These are phyloP conservation scores for Phytopythium kandeliae DNA, from an alignment of 352 stramenopile species.

Conservation along the genomic window DNA sequence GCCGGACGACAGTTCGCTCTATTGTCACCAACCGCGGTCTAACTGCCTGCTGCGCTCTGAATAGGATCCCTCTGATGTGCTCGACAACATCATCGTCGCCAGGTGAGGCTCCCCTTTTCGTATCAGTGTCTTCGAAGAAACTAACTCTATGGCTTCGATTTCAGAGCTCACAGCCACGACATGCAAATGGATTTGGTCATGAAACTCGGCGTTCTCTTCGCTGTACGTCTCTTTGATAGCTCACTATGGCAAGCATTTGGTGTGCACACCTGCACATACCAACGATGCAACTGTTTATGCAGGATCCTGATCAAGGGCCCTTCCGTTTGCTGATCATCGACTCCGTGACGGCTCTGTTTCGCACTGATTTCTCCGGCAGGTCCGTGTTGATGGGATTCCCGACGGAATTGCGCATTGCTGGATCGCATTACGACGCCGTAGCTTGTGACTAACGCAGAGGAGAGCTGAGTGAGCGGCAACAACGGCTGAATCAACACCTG, in stretches of 20 bases:
- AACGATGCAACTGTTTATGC: neutral
- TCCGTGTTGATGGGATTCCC: conserved; percentile 8
- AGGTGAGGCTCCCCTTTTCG: conserved; percentile 24
- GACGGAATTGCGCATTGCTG: too few relatives aligned
- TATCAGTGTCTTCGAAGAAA: neutral
- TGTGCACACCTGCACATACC: neutral
- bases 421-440: conserved; percentile 1
- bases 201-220: conserved; percentile 65
- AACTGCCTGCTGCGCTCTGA: neutral
- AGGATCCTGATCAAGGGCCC: conserved; percentile 65
- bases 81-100: conserved; percentile 93
- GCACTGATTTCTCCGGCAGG: conserved; percentile 84
- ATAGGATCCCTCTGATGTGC: conserved; percentile 81
- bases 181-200: conserved; percentile 86
- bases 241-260: too few relatives aligned
- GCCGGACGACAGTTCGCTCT: too few relatives aligned
- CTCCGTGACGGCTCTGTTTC: conserved; percentile 88
- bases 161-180: conserved; percentile 82
- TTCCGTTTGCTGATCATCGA: conserved; percentile 89
- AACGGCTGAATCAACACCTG: conserved; percentile 88
- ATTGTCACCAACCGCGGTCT: too few relatives aligned
- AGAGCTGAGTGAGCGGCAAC: conserved; percentile 73
- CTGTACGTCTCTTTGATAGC: too few relatives aligned
- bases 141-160: neutral
- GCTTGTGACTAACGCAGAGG: conserved; percentile 27